These are phyloP conservation scores for Tulasnella sp. DNA, from an alignment of 768 basidiomycete species.

Conservation along the genomic window DNA sequence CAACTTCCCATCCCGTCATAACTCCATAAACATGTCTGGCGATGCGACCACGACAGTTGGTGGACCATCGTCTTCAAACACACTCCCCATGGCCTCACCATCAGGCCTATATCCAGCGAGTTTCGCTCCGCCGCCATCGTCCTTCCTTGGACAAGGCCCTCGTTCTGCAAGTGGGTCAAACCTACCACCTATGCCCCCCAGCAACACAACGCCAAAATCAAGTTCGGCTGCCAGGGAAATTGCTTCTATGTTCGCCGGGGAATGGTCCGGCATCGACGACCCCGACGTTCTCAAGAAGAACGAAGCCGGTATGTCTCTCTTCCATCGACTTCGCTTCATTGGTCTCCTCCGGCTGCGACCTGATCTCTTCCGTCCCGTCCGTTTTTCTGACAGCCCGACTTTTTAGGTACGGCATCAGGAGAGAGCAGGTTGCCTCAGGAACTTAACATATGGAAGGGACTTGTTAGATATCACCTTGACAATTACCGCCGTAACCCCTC, in stretches of 20 bases:
- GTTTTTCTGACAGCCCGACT: slow-evolving; percentile 31
- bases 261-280: not conserved
- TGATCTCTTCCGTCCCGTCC: not conserved
- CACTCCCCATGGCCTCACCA: not conserved
- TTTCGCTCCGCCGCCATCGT: not conserved
- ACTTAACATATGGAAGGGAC: not conserved
- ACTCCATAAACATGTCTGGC: not conserved
- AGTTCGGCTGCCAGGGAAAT: not conserved
- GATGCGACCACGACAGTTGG: not conserved
- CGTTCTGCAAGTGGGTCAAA: not conserved
- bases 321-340: not conserved
- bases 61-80: not conserved
- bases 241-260: not conserved
- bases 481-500: slow-evolving; percentile 75
- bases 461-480: slow-evolving; percentile 73
- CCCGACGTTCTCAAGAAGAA: slow-evolving; percentile 41
- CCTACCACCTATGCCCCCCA: not conserved
- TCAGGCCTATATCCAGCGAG: not conserved
- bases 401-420: slow-evolving; percentile 27
- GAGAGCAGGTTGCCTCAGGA: slow-evolving; percentile 17
- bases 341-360: not conserved
- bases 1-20: not conserved
- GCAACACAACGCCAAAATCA: not conserved
- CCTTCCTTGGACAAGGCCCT: not conserved
- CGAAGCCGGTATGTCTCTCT: slow-evolving; percentile 52